Conservation (phyloP, 495 filamentous ascomycete genomes). For the Aspergillus sclerotiicarbonarius region DNA sequence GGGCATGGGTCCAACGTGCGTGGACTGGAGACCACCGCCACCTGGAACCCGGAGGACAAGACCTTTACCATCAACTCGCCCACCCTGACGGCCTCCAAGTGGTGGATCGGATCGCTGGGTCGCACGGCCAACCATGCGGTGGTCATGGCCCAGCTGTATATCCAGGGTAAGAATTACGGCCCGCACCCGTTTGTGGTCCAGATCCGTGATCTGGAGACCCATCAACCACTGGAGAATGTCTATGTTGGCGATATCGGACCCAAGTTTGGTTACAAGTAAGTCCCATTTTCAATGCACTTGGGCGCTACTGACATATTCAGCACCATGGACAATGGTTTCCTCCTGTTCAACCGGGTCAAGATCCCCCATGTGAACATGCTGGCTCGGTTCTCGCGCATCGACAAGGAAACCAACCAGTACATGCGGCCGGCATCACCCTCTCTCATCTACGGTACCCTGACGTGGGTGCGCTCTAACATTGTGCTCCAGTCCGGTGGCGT, state of each 20-base stretch:
- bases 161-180: constrained; percentile 61
- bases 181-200: constrained; percentile 77
- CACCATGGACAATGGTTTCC: constrained; percentile 75
- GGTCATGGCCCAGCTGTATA: constrained; percentile 69
- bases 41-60: constrained; percentile 64
- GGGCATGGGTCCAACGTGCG: constrained; percentile 75
- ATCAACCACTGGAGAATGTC: constrained; percentile 66
- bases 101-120: constrained; percentile 77
- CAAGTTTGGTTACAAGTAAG: constrained; percentile 65
- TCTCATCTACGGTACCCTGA: constrained; percentile 69
- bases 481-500: constrained; percentile 64
- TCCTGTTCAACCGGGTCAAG: constrained; percentile 68
- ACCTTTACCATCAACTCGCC: constrained; percentile 70
- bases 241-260: constrained; percentile 73
- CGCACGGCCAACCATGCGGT: constrained; percentile 71
- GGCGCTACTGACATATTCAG: constrained; percentile 27
- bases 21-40: constrained; percentile 71
- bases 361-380: constrained; percentile 70
- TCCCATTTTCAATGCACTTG: not conserved
- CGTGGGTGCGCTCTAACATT: constrained; percentile 69
- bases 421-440: constrained; percentile 60
- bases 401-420: constrained; percentile 61
- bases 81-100: constrained; percentile 66
- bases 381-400: constrained; percentile 60
- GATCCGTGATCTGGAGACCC: constrained; percentile 66